These are phyloP conservation scores for Bipolaris sorokiniana DNA, from an alignment of 2,329 filamentous ascomycete genomes.

Conservation along the genomic window DNA sequence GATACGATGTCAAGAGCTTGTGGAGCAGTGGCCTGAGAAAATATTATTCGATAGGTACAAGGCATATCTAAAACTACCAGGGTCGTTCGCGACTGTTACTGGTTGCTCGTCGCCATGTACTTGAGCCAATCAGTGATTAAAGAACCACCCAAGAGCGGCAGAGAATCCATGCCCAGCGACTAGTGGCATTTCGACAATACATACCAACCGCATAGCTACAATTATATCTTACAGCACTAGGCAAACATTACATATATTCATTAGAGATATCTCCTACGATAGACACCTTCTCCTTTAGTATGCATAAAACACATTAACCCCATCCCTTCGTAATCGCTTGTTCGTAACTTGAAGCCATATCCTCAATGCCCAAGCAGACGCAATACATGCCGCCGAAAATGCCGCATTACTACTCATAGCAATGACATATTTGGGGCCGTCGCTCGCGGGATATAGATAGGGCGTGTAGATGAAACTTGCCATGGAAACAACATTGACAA, in stretches of 20 bases:
- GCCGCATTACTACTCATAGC: slow-evolving; percentile 31
- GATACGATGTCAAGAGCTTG: background rate
- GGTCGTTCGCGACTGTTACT: slow-evolving; percentile 16
- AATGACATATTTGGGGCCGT: slow-evolving; percentile 31
- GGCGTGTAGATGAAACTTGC: slow-evolving; percentile 46
- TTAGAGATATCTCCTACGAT: background rate
- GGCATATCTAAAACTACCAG: slow-evolving; percentile 2
- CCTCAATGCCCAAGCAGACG: slow-evolving; percentile 22
- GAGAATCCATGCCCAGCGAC: slow-evolving; percentile 13
- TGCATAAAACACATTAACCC: background rate
- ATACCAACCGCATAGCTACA: background rate
- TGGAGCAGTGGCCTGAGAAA: background rate
- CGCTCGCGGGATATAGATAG: slow-evolving; percentile 47
- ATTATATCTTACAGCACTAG: no score
- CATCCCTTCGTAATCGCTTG: slow-evolving; percentile 14
- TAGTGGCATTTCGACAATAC: slow-evolving; percentile 10
- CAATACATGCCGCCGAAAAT: slow-evolving; percentile 24
- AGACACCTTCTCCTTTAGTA: background rate
- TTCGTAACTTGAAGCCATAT: slow-evolving; percentile 21
- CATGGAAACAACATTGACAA: slow-evolving; percentile 53
- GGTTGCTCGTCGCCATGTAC: slow-evolving; percentile 22
- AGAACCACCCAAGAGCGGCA: slow-evolving; percentile 18
- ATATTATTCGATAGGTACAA: background rate
- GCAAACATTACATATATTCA: background rate
- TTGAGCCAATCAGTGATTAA: slow-evolving; percentile 10